Base-by-base conservation (phyloP, 495 filamentous ascomycete genomes). In the Aspergillus taichungensis region DNA sequence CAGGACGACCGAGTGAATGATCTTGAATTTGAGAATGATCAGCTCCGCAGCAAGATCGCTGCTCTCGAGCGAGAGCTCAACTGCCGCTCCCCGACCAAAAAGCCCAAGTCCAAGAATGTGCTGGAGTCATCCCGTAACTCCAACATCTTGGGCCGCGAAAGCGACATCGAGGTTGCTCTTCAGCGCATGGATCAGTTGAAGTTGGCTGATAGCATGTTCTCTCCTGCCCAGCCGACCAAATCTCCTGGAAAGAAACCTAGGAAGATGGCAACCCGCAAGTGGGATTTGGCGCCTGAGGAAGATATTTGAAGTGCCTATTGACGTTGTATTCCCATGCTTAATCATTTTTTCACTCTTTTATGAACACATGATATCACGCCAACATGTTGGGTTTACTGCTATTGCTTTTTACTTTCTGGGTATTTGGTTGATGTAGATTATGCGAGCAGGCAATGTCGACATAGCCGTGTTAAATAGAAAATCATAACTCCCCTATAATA, bases 201-300 rank as follows among this genome's bases (percentile, higher is more conserved):
- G 43, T 54, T 72, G n/a, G 57, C 64, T 0, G 68, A 71, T 38
- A 60, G 45, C 47, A 65, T 69, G 57, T 66, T 66, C 47, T 52
- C 60, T 3, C 55, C 54, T n/a, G 40, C 57, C 6, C 46, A 59
- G 9, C 50, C 56, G 8, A 31, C 46, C 3, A 42, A 60, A 9
- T 60, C 69, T 3, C 61, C 66, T 1, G 57, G 49, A n/a, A 66
- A 73, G 57, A 78, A 73, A 46, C 61, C 62, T 24, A 65, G 69
- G 47, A 78, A 78, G 54, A 63, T 81, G 57, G 69, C 69, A 5
- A 68, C 72, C 2, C 61, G 75, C 45, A 79, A 75, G 52, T 78
- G 71, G 68, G 78, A 79, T 53, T 51, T 79, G 51, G 72, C 62
- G 14, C 72, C 76, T 9, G 76, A 78, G 51, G 70, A 67, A n/a